Conservation (phyloP, 192 early-diverging fungal species). For the Backusella luteola region DNA sequence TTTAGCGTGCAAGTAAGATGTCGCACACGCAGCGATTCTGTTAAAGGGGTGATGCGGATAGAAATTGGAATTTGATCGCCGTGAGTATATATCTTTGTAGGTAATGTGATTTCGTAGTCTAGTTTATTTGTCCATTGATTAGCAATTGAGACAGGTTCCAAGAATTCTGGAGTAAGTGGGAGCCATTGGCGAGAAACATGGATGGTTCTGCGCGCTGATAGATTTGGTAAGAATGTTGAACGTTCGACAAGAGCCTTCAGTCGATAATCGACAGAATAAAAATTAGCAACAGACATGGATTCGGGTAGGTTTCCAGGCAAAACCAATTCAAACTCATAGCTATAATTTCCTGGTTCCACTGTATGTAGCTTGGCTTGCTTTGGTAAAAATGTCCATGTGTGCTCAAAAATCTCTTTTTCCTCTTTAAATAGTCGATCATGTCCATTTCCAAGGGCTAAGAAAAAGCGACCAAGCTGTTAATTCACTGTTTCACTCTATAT, state of each 20-base stretch:
- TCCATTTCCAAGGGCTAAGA: conserved; percentile 14
- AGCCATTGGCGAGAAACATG: conserved; percentile 47
- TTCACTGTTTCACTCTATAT: background rate
- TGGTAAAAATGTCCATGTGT: conserved; percentile 51
- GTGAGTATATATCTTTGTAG: conserved; percentile 50
- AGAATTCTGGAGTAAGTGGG: conserved; percentile 44
- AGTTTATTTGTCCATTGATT: conserved; percentile 53
- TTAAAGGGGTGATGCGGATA: conserved; percentile 44
- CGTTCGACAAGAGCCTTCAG: conserved; percentile 55
- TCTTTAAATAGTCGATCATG: conserved; percentile 22
- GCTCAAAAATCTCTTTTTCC: conserved; percentile 41
- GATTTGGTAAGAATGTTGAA: conserved; percentile 50
- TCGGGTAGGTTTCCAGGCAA: conserved; percentile 60
- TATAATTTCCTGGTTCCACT: conserved; percentile 33
- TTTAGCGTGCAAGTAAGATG: conserved; percentile 49
- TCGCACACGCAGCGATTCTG: conserved; percentile 40
- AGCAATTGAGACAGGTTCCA: conserved; percentile 47
- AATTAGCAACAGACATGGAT: conserved; percentile 43
- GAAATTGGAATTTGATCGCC: conserved; percentile 49
- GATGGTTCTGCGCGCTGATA: conserved; percentile 27
- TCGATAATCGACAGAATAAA: conserved; percentile 48
- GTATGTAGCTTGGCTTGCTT: conserved; percentile 33
- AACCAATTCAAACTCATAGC: conserved; percentile 52
- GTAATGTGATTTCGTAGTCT: conserved; percentile 54
- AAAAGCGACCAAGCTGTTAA: background rate